These are phyloP conservation scores for Neocucurbitaria cava DNA, from an alignment of 2,329 filamentous ascomycete species.

Conservation along the genomic window DNA sequence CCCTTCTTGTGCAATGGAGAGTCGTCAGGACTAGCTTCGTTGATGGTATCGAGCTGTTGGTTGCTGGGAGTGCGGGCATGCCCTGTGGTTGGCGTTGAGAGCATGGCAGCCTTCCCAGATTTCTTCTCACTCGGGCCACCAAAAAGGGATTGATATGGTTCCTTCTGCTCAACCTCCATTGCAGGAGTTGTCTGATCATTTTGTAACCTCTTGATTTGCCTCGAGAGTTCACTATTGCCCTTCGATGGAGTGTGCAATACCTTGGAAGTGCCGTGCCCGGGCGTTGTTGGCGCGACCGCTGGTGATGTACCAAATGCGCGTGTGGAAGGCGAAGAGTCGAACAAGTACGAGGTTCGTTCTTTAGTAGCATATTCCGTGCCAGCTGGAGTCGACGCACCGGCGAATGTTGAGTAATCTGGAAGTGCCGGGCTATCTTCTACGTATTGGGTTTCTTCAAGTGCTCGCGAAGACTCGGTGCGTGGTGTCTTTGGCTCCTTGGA, in stretches of 20 bases:
- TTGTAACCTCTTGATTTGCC: slow-evolving; percentile 11
- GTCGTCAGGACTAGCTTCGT: slow-evolving; percentile 57
- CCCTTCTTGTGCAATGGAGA: slow-evolving; percentile 52
- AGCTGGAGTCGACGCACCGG: slow-evolving; percentile 29
- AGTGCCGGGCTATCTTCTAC: slow-evolving; percentile 36
- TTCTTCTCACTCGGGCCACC: slow-evolving; percentile 41
- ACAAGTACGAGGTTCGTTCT: slow-evolving; percentile 45
- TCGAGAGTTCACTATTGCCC: slow-evolving; percentile 10
- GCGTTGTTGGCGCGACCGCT: slow-evolving; percentile 25
- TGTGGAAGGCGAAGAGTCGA: slow-evolving; percentile 47
- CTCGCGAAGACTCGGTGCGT: slow-evolving; percentile 11
- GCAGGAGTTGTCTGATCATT: slow-evolving; percentile 18
- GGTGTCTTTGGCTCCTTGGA: slow-evolving; percentile 33
- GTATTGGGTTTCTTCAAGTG: slow-evolving; percentile 9
- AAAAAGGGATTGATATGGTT: slow-evolving; percentile 43
- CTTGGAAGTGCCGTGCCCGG: slow-evolving; percentile 19
- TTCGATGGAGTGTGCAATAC: slow-evolving; percentile 16
- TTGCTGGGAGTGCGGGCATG: slow-evolving; percentile 38
- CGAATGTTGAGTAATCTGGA: slow-evolving; percentile 25
- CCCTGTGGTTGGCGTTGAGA: slow-evolving; percentile 34
- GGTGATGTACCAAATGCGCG: slow-evolving; percentile 42
- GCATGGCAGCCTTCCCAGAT: slow-evolving; percentile 14
- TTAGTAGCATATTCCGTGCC: slow-evolving; percentile 45
- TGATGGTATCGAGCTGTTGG: slow-evolving; percentile 58
- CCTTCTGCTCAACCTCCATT: slow-evolving; percentile 17